Percentiles rank a stretch among this genome's conserved stretches.
These are phyloP conservation scores for Marchantia paleacea DNA, from an alignment of 225 moss, liverwort and hornwort genomes.

Conservation along the genomic window DNA sequence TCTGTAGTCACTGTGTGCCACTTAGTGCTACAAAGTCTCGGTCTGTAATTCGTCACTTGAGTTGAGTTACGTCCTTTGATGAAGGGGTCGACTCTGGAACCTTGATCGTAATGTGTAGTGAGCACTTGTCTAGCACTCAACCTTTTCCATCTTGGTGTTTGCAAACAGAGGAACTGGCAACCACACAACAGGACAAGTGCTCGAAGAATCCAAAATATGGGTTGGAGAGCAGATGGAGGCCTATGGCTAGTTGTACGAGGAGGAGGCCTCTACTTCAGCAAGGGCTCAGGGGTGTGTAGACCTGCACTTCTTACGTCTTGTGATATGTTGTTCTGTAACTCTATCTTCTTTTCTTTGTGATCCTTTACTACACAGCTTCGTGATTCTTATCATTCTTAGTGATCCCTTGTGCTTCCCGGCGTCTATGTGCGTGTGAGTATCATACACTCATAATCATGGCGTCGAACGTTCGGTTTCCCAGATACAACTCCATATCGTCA, in stretches of 20 bases:
- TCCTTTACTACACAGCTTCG: neutral
- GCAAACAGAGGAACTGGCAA: conserved; percentile 65
- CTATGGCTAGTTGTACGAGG: conserved; percentile 92
- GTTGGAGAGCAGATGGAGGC: conserved; percentile 94
- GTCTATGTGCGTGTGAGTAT: too few relatives aligned
- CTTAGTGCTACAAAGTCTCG: too few relatives aligned
- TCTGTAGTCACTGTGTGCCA: too few relatives aligned
- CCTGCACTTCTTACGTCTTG: neutral
- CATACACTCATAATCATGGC: too few relatives aligned
- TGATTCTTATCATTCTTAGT: neutral
- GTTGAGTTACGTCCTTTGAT: too few relatives aligned
- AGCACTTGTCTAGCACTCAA: too few relatives aligned
- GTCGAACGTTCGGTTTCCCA: too few relatives aligned
- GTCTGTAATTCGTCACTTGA: too few relatives aligned
- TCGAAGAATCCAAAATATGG: conserved; percentile 94
- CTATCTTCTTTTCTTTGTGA: neutral
- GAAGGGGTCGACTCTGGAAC: too few relatives aligned
- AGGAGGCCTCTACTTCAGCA: conserved; percentile 81
- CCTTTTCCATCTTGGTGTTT: neutral
- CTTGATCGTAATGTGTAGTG: too few relatives aligned
- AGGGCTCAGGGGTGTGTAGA: conserved; percentile 64
- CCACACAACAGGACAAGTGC: conserved; percentile 74
- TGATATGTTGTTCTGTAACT: neutral
- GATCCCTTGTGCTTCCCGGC: too few relatives aligned
- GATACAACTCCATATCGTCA: too few relatives aligned